Evolutionary conservation across 148 eudicot species (phyloP).

Genomic region (Nepenthes gracilis): DNA sequence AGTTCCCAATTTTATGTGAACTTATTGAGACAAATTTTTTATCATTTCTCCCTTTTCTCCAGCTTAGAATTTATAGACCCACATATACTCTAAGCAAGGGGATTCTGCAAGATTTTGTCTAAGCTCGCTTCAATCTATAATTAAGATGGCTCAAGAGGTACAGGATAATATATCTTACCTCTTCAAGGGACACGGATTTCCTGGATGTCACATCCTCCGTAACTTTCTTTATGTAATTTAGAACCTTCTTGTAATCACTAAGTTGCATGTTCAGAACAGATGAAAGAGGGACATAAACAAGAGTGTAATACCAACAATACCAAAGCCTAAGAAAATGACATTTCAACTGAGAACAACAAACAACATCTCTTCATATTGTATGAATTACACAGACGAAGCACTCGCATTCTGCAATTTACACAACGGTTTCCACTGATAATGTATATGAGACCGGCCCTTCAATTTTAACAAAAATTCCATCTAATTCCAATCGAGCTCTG

Average conservation of each 20-base stretch:
- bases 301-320: not conserved
- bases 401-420: conserved; percentile 82
- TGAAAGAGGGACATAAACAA: not conserved
- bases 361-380: not conserved
- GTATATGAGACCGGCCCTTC: conserved; percentile 98
- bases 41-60: no score
- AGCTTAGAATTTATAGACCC: no score
- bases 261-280: conserved; percentile 43
- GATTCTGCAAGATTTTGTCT: no score
- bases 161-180: conserved; percentile 36
- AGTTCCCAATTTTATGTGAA: no score
- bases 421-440: conserved; percentile 81
- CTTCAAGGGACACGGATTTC: conserved; percentile 81
- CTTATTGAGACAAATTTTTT: no score
- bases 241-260: conserved; percentile 94
- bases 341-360: not conserved
- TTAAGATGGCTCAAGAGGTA: not conserved
- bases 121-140: no score
- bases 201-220: conserved; percentile 80
- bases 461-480: conserved; percentile 91
- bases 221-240: conserved; percentile 84
- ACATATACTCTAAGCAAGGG: no score
- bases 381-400: not conserved
- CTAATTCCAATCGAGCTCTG: conserved; percentile 81
- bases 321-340: not conserved